Conservation (phyloP, 805 yeast species). For the Wickerhamomyces chaumierensis region DNA sequence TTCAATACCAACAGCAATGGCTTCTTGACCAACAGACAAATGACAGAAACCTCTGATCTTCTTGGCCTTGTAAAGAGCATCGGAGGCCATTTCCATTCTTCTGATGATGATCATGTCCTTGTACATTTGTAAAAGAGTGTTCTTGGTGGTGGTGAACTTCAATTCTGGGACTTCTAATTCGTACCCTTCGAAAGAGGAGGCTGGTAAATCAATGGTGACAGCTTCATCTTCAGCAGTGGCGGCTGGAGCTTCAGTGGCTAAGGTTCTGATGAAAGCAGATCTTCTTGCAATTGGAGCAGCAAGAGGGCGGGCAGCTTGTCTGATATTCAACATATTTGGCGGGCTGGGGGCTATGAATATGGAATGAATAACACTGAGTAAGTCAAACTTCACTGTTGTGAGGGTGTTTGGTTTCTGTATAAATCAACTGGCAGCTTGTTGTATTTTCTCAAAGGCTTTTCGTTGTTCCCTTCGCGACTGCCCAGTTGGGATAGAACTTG, state of each 20-base stretch:
- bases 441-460: slow-evolving; percentile 2
- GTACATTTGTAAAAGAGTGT: slow-evolving; percentile 80
- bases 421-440: background rate
- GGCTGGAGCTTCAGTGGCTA: slow-evolving; percentile 17
- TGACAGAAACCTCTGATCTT: slow-evolving; percentile 99
- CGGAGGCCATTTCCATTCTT: slow-evolving; percentile 99
- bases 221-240: slow-evolving; percentile 15
- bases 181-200: slow-evolving; percentile 76
- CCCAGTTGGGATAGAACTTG: background rate
- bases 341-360: too few relatives aligned
- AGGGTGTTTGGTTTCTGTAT: background rate
- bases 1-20: slow-evolving; percentile 97
- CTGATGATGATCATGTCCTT: slow-evolving; percentile 89
- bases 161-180: slow-evolving; percentile 64
- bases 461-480: background rate
- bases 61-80: slow-evolving; percentile 95
- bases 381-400: too few relatives aligned
- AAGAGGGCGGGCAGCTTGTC: slow-evolving; percentile 12
- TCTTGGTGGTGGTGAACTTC: slow-evolving; percentile 69
- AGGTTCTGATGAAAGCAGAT: slow-evolving; percentile 12
- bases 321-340: slow-evolving; percentile 5
- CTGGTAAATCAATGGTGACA: slow-evolving; percentile 56
- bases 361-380: background rate
- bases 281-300: slow-evolving; percentile 6
- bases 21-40: slow-evolving; percentile 97